These are phyloP conservation scores for Pilatotrama ljubarskyi DNA, from an alignment of 768 basidiomycete species.

Conservation along the genomic window DNA sequence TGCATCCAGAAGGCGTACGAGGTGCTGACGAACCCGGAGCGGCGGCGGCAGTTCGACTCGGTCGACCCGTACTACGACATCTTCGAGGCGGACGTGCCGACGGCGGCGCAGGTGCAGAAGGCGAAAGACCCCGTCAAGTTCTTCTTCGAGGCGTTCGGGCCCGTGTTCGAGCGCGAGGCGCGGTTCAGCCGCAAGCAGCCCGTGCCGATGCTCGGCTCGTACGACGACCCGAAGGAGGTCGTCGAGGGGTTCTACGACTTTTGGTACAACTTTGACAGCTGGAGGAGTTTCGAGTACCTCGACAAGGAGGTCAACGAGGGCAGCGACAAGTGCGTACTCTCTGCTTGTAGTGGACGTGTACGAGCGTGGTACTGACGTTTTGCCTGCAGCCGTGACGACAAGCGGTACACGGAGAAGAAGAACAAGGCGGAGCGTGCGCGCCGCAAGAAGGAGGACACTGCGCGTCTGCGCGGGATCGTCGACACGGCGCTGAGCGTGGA, in stretches of 20 bases:
- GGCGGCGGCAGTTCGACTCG: conserved; percentile 93
- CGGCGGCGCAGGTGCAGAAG: conserved; percentile 55
- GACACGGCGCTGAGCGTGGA: conserved; percentile 82
- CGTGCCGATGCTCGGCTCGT: conserved; percentile 75
- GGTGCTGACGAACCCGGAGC: conserved; percentile 82
- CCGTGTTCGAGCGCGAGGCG: conserved; percentile 90
- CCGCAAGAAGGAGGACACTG: conserved; percentile 96
- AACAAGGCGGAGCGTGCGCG: conserved; percentile 97
- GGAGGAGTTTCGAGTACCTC: conserved; percentile 96
- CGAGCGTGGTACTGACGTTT: not conserved
- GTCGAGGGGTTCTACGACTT: conserved; percentile 97
- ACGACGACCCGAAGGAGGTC: conserved; percentile 71
- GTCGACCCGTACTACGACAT: conserved; percentile 80
- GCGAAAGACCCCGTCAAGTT: conserved; percentile 48
- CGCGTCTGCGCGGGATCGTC: conserved; percentile 82
- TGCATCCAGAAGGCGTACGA: conserved; percentile 99
- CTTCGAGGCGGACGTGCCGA: conserved; percentile 78
- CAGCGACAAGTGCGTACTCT: conserved; percentile 78
- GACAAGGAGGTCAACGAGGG: conserved; percentile 99
- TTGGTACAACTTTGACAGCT: conserved; percentile 99
- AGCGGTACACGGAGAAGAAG: conserved; percentile 99
- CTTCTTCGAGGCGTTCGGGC: conserved; percentile 73
- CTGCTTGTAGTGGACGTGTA: not conserved
- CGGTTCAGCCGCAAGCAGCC: conserved; percentile 88
- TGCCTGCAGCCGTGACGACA: conserved; percentile 83